These are phyloP conservation scores for Phytopythium sindhum DNA, from an alignment of 352 stramenopile genomes.

Conservation along the genomic window DNA sequence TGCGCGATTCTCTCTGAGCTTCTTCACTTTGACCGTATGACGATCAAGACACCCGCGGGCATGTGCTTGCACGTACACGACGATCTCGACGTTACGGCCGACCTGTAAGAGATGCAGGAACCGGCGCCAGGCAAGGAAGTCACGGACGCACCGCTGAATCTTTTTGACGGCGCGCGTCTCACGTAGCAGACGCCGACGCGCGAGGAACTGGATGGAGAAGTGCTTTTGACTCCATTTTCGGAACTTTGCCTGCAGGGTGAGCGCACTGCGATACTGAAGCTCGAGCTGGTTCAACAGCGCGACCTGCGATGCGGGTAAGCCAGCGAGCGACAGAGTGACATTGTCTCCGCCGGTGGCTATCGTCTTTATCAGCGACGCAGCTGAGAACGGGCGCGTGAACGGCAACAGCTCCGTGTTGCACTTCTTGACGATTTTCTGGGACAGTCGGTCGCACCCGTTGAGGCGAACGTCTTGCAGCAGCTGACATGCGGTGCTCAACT, in stretches of 20 bases:
- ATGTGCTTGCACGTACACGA: constrained; percentile 47
- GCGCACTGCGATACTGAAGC: constrained; percentile 30
- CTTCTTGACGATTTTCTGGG: constrained; percentile 25
- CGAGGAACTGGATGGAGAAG: constrained; percentile 34
- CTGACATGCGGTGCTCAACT: constrained; percentile 35
- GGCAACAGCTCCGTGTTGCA: constrained; percentile 34
- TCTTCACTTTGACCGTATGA: constrained; percentile 19
- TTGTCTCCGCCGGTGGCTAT: constrained; percentile 39
- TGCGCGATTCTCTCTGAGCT: constrained; percentile 20
- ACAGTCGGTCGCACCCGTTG: constrained; percentile 62
- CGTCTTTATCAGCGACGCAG: constrained; percentile 33
- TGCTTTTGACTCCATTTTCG: constrained; percentile 44
- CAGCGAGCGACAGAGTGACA: constrained; percentile 19
- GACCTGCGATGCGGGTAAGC: constrained; percentile 32
- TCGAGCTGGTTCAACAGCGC: constrained; percentile 29
- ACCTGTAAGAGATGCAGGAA: constrained; percentile 41
- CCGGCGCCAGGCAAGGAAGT: constrained; percentile 46
- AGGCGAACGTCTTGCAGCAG: constrained; percentile 51
- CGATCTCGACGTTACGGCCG: constrained; percentile 26
- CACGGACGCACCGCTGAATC: constrained; percentile 44
- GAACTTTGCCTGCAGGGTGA: constrained; percentile 38
- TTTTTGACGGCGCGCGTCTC: constrained; percentile 38
- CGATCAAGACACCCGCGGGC: constrained; percentile 38
- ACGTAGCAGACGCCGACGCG: constrained; percentile 33
- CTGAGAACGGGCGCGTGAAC: constrained; percentile 29